phyloP scores from a whole-genome alignment of 2,329 filamentous ascomycete species.

The Periconia macrospinosa region DNA sequence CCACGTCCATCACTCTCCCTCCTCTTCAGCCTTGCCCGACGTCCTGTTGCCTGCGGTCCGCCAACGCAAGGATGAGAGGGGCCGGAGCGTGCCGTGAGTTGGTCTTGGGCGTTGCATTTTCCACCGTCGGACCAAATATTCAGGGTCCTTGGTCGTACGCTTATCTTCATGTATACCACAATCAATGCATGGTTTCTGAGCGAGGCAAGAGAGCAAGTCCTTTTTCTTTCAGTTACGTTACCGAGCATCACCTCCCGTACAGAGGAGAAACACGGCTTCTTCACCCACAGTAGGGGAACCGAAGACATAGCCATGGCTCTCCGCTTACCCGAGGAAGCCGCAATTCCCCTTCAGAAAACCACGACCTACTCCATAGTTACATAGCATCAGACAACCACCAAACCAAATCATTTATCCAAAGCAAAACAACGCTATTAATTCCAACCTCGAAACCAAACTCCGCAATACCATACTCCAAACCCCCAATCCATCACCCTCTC shows the following conservation, averaged over 20 bases:
- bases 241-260: background rate
- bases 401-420: background rate
- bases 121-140: background rate
- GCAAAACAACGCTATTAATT: too few species aligned
- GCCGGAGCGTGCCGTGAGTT: slow-evolving; percentile 14
- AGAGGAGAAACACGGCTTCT: background rate
- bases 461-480: slow-evolving; percentile 1
- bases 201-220: background rate
- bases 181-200: background rate
- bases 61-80: slow-evolving; percentile 15
- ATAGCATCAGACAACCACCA: background rate
- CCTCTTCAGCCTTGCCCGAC: slow-evolving; percentile 29
- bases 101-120: background rate
- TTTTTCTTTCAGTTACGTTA: background rate
- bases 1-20: slow-evolving; percentile 24
- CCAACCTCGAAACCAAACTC: background rate
- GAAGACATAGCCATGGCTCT: slow-evolving; percentile 25
- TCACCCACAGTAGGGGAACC: slow-evolving; percentile 18
- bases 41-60: slow-evolving; percentile 16
- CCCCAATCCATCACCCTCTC: background rate
- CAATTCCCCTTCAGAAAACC: background rate
- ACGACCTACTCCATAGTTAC: background rate
- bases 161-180: slow-evolving; percentile 1
- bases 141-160: slow-evolving; percentile 4
- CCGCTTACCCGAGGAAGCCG: slow-evolving; percentile 20